Evolutionary conservation across 2,329 filamentous ascomycete species (phyloP), one percentile per base, ranked within the genome.

Genomic region (Alternaria brassicicola): DNA sequence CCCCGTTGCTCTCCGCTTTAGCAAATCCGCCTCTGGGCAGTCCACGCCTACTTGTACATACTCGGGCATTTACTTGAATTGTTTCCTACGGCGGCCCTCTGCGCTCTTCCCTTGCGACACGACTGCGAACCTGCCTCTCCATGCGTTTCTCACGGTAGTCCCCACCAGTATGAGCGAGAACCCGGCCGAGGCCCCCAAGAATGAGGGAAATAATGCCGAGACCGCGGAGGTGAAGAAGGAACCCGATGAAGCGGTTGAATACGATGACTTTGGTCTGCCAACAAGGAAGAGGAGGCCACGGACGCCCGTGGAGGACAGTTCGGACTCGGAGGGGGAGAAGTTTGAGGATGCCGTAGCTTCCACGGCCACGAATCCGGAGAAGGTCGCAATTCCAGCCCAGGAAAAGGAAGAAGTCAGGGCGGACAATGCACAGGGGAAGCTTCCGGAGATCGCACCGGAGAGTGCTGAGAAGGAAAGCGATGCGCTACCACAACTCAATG

Each of bases 231-330:
- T 53, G 43, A 61, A 62, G 52, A 61, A 45, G 23, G 53, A 57
- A 17, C 35, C 54, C 13, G 61, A 61, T 42, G 30, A 60, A 10
- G 69, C 65, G 15, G 66, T 75, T 48, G 86, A 89, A 69, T 78
- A 87, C 58, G 89, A 92, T 74, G 89, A 92, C 65, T 92, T 91
- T 73, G 89, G 89, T 49, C 78, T 92, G 63, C 88, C 88, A 17
- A 83, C 89, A 61, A 82, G 81, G 72, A 85, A 82, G 67, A 82
- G 66, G 47, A 60, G 73, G 35, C 67, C 67, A 25, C 68, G 68
- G 48, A 69, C 66, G 30, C 69, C 69, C 17, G 62, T 71, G 46
- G 69, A 53, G 55, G 73, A 72, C 26, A 67, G 61, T 38, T 66
- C 68, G 10, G 70, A 73, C 19, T 60, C 67, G 31, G 65, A 69